Conservation (phyloP, 169 alveolate species). For the Cryptosporidium sp. region DNA sequence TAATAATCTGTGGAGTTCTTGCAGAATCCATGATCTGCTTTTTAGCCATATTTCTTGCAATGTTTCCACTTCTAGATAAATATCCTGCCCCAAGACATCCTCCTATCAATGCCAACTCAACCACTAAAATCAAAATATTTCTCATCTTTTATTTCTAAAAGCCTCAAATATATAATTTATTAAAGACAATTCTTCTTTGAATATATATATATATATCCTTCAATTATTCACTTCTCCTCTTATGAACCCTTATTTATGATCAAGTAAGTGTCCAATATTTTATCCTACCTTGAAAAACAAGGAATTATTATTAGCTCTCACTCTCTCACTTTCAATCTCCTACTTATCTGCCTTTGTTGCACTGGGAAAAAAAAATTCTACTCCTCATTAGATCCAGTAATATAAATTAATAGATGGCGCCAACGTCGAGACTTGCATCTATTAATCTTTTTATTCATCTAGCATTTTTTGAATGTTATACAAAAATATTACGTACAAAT, state of each 20-base stretch:
- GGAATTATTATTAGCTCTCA: constrained; percentile 60
- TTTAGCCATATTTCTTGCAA: constrained; percentile 14
- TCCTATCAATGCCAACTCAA: constrained; percentile 60
- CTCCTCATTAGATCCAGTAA: constrained; percentile 76
- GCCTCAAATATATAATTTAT: constrained; percentile 3
- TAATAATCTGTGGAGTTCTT: constrained; percentile 8
- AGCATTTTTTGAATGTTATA: not conserved
- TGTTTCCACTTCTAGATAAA: constrained; percentile 46
- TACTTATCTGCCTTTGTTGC: constrained; percentile 30
- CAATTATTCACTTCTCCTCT: constrained; percentile 3
- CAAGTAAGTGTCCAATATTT: constrained; percentile 49
- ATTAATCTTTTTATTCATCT: constrained; percentile 34
- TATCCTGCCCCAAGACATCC: constrained; percentile 68
- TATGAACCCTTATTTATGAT: constrained; percentile 10
- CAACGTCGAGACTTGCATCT: constrained; percentile 69
- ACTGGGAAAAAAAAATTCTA: constrained; percentile 16
- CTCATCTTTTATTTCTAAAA: constrained; percentile 3
- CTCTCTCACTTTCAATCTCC: constrained; percentile 67
- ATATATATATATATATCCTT: constrained; percentile 8
- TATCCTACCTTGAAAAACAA: constrained; percentile 44
- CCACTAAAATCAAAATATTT: constrained; percentile 22
- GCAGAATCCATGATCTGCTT: not conserved
- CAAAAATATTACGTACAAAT: not conserved
- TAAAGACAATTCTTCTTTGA: constrained; percentile 3
- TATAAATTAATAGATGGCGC: constrained; percentile 64